Conservation (phyloP, 805 yeast species). For the Yarrowia bubula region DNA sequence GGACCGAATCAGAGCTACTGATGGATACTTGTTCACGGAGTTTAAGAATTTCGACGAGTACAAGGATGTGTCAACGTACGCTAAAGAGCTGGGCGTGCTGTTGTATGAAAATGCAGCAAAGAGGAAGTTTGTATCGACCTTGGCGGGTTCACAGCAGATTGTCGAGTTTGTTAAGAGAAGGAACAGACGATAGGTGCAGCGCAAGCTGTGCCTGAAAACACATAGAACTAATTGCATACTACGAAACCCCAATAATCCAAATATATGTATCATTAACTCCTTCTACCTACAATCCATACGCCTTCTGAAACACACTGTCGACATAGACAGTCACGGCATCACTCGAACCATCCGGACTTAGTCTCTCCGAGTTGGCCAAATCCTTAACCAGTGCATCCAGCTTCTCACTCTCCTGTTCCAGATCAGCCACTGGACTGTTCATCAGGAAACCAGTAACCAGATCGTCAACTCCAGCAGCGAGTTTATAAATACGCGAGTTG, state of each 20-base stretch:
- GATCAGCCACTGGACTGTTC: slow-evolving; percentile 14
- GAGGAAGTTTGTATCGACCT: slow-evolving; percentile 78
- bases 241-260: background rate
- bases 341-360: slow-evolving; percentile 7
- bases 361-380: slow-evolving; percentile 2
- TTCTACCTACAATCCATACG: background rate
- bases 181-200: background rate
- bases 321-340: slow-evolving; percentile 23
- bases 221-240: background rate
- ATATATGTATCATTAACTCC: background rate
- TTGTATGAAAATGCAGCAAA: slow-evolving; percentile 77
- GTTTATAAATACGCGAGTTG: background rate
- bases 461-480: slow-evolving; percentile 20
- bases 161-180: slow-evolving; percentile 71
- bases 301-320: background rate
- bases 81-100: slow-evolving; percentile 86
- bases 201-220: too few species aligned
- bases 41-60: slow-evolving; percentile 76
- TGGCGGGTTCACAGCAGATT: slow-evolving; percentile 84
- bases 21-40: slow-evolving; percentile 85
- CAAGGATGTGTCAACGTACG: slow-evolving; percentile 67
- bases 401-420: background rate
- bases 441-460: slow-evolving; percentile 21
- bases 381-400: background rate
- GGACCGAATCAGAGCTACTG: slow-evolving; percentile 83